A percentile compares a stretch with the other conserved stretches of the same genome.
These are phyloP conservation scores for Fusarium falciforme DNA, from an alignment of 2,329 filamentous ascomycete genomes.

Conservation along the genomic window DNA sequence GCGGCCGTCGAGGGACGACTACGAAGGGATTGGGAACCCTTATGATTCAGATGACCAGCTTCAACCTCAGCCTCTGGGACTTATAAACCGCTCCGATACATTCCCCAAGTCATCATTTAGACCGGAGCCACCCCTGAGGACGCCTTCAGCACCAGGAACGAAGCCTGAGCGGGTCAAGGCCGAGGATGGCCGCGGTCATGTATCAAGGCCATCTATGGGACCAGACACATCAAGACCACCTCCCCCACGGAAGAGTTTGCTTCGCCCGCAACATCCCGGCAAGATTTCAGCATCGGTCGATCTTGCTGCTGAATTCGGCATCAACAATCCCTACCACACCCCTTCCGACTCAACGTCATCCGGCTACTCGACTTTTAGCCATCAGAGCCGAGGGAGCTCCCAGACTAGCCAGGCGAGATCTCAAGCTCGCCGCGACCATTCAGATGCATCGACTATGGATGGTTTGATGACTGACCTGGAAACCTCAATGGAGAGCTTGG, in stretches of 20 bases:
- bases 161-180: slow-evolving; percentile 53
- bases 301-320: slow-evolving; percentile 69
- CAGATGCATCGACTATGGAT: slow-evolving; percentile 60
- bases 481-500: slow-evolving; percentile 56
- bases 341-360: slow-evolving; percentile 74
- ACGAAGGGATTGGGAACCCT: slow-evolving; percentile 68
- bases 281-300: slow-evolving; percentile 60
- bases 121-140: slow-evolving; percentile 54
- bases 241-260: slow-evolving; percentile 63
- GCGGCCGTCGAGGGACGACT: slow-evolving; percentile 63
- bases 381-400: slow-evolving; percentile 69
- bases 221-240: slow-evolving; percentile 64
- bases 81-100: slow-evolving; percentile 62
- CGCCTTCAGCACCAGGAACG: slow-evolving; percentile 60
- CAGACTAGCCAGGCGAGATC: slow-evolving; percentile 58
- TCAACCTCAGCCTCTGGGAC: slow-evolving; percentile 51
- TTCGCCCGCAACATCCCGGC: slow-evolving; percentile 55
- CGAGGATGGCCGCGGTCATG: slow-evolving; percentile 39
- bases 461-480: slow-evolving; percentile 68
- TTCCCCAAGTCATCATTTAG: slow-evolving; percentile 59
- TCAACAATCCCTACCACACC: slow-evolving; percentile 73
- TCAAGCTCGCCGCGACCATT: slow-evolving; percentile 51
- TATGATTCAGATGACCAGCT: slow-evolving; percentile 49
- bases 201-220: slow-evolving; percentile 57
- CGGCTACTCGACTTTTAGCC: slow-evolving; percentile 70